Percentiles rank a stretch among this genome's conserved stretches.
Conservation (phyloP, 2,329 filamentous ascomycete species). For the Nannizziopsis arthrosporioides region DNA sequence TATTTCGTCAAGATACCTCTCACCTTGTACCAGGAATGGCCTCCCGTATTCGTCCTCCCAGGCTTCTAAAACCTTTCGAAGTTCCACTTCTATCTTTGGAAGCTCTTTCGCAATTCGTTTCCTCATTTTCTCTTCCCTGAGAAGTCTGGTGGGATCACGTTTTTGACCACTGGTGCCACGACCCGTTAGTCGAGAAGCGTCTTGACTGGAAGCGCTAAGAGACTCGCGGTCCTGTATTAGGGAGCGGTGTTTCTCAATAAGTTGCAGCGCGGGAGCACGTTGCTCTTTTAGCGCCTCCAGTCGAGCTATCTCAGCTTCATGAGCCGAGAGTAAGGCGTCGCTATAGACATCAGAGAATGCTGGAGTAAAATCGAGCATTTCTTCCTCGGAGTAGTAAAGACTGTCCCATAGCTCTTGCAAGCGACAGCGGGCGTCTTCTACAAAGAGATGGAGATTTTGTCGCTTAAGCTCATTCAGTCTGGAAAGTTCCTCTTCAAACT, state of each 20-base stretch:
- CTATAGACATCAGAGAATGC: constrained; percentile 96
- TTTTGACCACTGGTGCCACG: constrained; percentile 87
- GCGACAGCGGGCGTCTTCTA: constrained; percentile 82
- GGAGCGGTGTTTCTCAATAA: constrained; percentile 72
- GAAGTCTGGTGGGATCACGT: constrained; percentile 82
- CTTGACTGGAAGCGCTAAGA: constrained; percentile 79
- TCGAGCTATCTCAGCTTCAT: constrained; percentile 78
- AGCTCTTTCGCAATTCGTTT: constrained; percentile 95
- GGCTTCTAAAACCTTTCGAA: constrained; percentile 65
- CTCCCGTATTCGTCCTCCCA: constrained; percentile 94
- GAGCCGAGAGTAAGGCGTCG: constrained; percentile 85
- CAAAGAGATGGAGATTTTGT: constrained; percentile 89
- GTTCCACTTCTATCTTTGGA: constrained; percentile 77
- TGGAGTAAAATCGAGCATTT: constrained; percentile 96
- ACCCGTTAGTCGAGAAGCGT: constrained; percentile 83
- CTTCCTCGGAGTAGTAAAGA: constrained; percentile 89
- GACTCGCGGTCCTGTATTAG: constrained; percentile 80
- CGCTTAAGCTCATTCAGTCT: constrained; percentile 85
- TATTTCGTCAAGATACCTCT: constrained; percentile 80
- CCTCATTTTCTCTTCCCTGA: constrained; percentile 96
- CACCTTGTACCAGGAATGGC: constrained; percentile 84
- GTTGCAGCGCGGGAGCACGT: constrained; percentile 66
- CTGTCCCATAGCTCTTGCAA: constrained; percentile 92
- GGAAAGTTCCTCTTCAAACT: constrained; percentile 82
- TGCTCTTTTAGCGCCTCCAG: constrained; percentile 76